Percentiles rank a stretch among this genome's conserved stretches.
Conservation (phyloP, 352 stramenopile species). For the Phytophthora syringae region DNA sequence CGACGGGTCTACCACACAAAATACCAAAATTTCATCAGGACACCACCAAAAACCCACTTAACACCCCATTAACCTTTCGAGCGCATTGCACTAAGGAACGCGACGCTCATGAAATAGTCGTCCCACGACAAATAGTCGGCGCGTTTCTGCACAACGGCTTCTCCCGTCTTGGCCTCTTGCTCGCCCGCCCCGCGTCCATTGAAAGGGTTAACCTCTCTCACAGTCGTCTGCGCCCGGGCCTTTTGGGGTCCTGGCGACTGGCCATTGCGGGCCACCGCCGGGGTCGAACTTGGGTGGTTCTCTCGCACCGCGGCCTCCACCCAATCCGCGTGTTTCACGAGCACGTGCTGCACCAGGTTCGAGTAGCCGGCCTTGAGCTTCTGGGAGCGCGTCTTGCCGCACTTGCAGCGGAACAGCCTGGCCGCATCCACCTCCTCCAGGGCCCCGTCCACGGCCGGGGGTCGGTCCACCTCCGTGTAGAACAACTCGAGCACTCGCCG, state of each 20-base stretch:
- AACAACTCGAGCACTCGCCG: conserved; percentile 59
- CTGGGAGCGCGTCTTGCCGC: conserved; percentile 63
- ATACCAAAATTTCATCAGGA: conserved; percentile 2
- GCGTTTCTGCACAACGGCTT: conserved; percentile 59
- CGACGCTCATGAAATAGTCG: conserved; percentile 99
- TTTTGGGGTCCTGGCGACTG: conserved; percentile 30
- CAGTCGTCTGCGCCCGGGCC: conserved; percentile 1
- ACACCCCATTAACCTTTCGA: conserved; percentile 91
- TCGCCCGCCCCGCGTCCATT: no score
- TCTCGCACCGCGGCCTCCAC: conserved; percentile 35
- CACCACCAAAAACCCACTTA: conserved; percentile 3
- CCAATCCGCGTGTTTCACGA: conserved; percentile 74
- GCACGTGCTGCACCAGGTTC: conserved; percentile 71
- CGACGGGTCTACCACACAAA: conserved; percentile 86
- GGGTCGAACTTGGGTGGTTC: conserved; percentile 21
- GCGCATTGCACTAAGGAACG: conserved; percentile 98
- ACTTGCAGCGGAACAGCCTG: conserved; percentile 63
- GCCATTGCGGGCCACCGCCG: conserved; percentile 21
- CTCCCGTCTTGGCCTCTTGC: conserved; percentile 2
- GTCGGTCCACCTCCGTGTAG: conserved; percentile 41
- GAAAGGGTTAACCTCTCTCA: no score
- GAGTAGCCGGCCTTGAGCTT: conserved; percentile 62
- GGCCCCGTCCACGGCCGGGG: background rate
- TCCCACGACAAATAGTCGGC: conserved; percentile 96
- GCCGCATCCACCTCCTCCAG: conserved; percentile 13